Percentiles rank a stretch among this genome's conserved stretches.
Evolutionary conservation across 2,329 filamentous ascomycete genomes (phyloP).

Genomic region (Mycocentrospora acerina): DNA sequence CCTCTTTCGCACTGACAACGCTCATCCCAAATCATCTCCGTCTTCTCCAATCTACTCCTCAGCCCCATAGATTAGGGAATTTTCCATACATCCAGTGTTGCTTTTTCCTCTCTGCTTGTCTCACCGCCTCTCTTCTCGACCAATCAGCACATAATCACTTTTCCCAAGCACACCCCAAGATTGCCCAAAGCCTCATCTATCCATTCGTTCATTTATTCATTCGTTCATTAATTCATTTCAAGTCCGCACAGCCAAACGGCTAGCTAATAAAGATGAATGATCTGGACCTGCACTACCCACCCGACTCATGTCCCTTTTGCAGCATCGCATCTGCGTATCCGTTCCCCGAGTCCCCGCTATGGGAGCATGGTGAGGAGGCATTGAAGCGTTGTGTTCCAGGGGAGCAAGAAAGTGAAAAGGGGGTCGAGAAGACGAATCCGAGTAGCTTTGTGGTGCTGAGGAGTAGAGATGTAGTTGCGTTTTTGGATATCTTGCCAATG

Average conservation of each 20-base stretch:
- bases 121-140: too few relatives aligned
- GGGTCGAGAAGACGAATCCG: constrained; percentile 36
- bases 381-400: constrained; percentile 24
- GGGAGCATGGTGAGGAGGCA: constrained; percentile 11
- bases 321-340: constrained; percentile 56
- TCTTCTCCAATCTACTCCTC: constrained; percentile 4
- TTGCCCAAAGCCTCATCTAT: too few relatives aligned
- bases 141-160: too few relatives aligned
- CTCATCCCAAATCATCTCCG: too few relatives aligned
- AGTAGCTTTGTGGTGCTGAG: constrained; percentile 68
- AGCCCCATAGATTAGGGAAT: too few relatives aligned
- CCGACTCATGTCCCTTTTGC: constrained; percentile 59
- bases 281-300: constrained; percentile 43
- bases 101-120: too few relatives aligned
- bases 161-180: too few relatives aligned
- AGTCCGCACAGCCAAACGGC: too few relatives aligned
- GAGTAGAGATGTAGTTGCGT: constrained; percentile 76
- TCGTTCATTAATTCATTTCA: too few relatives aligned
- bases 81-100: too few relatives aligned
- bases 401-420: constrained; percentile 17
- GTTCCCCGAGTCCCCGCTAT: constrained; percentile 7
- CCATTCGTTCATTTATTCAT: too few relatives aligned
- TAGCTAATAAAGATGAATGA: constrained; percentile 32
- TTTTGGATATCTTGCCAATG: constrained; percentile 91
- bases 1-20: neutral